Evolutionary conservation across 176 grass and related monocot genomes (phyloP).

Genomic region (Hordeum vulgare): MorexV3_pseudomolecules_assembly NC_058523.1:370894047-370894546

Average conservation of each 20-base stretch:
- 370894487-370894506: constrained; percentile 57
- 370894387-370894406: constrained; percentile 40
- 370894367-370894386: constrained; percentile 48
- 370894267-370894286: constrained; percentile 42
- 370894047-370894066: constrained; percentile 49
- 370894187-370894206: constrained; percentile 61
- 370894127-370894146: constrained; percentile 51
- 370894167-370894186: constrained; percentile 65
- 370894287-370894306: constrained; percentile 60
- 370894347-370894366: constrained; percentile 65
- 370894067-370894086: constrained; percentile 54
- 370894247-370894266: constrained; percentile 35
- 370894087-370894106: constrained; percentile 81
- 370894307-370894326: constrained; percentile 54
- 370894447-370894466: constrained; percentile 70
- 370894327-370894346: constrained; percentile 69
- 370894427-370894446: constrained; percentile 66
- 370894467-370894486: constrained; percentile 50
- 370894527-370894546: constrained; percentile 46
- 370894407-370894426: constrained; percentile 65
- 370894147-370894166: constrained; percentile 42
- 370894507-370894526: constrained; percentile 48
- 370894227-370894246: constrained; percentile 63
- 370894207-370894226: constrained; percentile 59
- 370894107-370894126: constrained; percentile 73